phyloP scores from a whole-genome alignment of 305 asterid species.

The Fraxinus greggii region DNA sequence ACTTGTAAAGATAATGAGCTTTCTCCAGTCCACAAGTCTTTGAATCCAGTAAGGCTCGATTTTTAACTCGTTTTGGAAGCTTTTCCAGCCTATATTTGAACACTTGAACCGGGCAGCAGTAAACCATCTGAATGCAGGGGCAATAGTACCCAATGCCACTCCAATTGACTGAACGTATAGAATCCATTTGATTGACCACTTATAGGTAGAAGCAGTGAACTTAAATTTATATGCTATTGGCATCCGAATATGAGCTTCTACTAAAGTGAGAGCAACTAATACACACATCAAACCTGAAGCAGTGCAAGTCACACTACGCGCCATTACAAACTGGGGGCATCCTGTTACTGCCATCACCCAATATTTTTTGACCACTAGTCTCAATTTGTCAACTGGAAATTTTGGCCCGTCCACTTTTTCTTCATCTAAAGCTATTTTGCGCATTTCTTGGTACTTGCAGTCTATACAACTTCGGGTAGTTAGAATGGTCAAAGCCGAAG shows the following conservation, averaged over 20 bases:
- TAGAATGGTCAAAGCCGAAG: constrained; percentile 9
- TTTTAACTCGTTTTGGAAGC: background rate
- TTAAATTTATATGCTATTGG: background rate
- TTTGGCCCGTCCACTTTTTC: background rate
- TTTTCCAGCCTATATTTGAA: background rate
- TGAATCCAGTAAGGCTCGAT: constrained; percentile 26
- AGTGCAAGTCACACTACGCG: constrained; percentile 22
- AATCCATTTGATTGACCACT: background rate
- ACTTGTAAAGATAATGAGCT: background rate
- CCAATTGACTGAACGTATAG: constrained; percentile 10
- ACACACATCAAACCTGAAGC: constrained; percentile 23
- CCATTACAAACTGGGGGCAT: constrained; percentile 28
- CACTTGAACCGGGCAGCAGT: background rate
- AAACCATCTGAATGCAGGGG: constrained; percentile 26
- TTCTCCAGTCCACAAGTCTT: constrained; percentile 30
- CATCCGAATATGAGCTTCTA: background rate
- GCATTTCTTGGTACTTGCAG: background rate
- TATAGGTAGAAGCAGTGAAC: background rate
- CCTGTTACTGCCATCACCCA: constrained; percentile 25
- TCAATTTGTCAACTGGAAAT: background rate
- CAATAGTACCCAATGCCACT: constrained; percentile 10
- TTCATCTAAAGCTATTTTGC: too few species aligned
- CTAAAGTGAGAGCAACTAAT: background rate
- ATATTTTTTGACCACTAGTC: background rate
- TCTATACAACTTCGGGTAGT: background rate